Evolutionary conservation across 768 basidiomycete genomes (phyloP), one percentile per base, ranked within the genome.

Genomic region (Phanerodontia chrysosporium): DNA sequence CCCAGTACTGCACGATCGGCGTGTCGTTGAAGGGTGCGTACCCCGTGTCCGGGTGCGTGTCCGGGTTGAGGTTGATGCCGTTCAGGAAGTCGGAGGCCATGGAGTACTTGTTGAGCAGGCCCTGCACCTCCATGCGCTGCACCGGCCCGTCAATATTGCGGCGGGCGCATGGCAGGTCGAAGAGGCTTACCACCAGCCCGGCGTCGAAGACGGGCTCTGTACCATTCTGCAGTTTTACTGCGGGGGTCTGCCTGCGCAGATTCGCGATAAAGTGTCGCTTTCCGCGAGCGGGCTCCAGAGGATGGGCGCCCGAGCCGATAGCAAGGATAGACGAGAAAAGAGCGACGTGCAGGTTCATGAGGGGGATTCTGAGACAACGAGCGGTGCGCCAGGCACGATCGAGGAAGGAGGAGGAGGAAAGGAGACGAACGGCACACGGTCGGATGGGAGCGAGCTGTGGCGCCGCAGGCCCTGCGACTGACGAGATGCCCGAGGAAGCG

Each of bases 1-100:
- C 44, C 36, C 55, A 57, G 49, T 55, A 57, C 28, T 44, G 58
- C 51, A 45, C n/a, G 46, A 63, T 67, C 18, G 56, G 32, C 45
- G 66, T 65, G 24, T 61, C 60, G 36, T 65, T 65, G 61, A 72
- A 63, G 28, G 52, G 35, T 36, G 59, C 57, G 48, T 71, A 67
- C 45, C 64, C 68, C 21, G 57, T 55, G 30, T 67, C 63, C 9
- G 69, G 61, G 44, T 67, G 63, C 16, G 62, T 65, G 51, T 71
- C 69, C 10, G 68, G 58, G 55, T 73, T 70, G 46, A 75, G 66
- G 18, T 61, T 69, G 32, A 75, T 60, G 2, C 73, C 75, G 12
- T 60, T 39, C 18, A 76, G 64, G 59, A 68, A 64, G 14, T 68
- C 46, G 5, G 30, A 51, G 3, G 74, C 71, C 2, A 60, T 44